Evolutionary conservation across 352 stramenopile species (phyloP).

Genomic region (Elongisporangium undulatum): DNA sequence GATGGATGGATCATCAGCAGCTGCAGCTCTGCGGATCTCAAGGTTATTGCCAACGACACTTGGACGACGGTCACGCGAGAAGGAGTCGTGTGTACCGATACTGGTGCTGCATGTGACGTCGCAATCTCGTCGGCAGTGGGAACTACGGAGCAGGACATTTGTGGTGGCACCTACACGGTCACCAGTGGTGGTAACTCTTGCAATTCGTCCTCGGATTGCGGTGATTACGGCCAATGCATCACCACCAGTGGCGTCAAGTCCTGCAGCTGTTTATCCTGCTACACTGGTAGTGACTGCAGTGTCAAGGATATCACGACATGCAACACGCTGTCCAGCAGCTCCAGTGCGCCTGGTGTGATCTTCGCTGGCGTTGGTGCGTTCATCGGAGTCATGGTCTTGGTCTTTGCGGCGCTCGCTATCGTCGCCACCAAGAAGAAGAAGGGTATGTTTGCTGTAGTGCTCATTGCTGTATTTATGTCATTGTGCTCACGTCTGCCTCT

Average conservation of each 20-base stretch:
- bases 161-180: conserved; percentile 53
- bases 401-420: conserved; percentile 69
- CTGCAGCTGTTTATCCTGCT: conserved; percentile 75
- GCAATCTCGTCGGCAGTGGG: conserved; percentile 32
- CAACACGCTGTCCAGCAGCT: conserved; percentile 53
- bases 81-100: conserved; percentile 61
- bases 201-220: conserved; percentile 58
- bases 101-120: conserved; percentile 68
- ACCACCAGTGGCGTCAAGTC: conserved; percentile 51
- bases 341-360: conserved; percentile 59
- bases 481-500: neutral
- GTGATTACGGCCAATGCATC: conserved; percentile 70
- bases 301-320: conserved; percentile 70
- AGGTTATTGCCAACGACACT: conserved; percentile 52
- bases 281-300: conserved; percentile 72
- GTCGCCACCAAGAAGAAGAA: conserved; percentile 67
- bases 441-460: conserved; percentile 32
- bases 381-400: conserved; percentile 65
- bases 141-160: conserved; percentile 78
- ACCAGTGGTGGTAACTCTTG: conserved; percentile 61
- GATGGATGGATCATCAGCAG: conserved; percentile 66
- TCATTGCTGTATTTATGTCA: conserved; percentile 1
- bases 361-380: conserved; percentile 71
- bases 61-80: conserved; percentile 72
- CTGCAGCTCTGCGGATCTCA: conserved; percentile 46